Conservation (phyloP, 1,284 basidiomycete genomes). For the Fomitopsis betulina region DNA sequence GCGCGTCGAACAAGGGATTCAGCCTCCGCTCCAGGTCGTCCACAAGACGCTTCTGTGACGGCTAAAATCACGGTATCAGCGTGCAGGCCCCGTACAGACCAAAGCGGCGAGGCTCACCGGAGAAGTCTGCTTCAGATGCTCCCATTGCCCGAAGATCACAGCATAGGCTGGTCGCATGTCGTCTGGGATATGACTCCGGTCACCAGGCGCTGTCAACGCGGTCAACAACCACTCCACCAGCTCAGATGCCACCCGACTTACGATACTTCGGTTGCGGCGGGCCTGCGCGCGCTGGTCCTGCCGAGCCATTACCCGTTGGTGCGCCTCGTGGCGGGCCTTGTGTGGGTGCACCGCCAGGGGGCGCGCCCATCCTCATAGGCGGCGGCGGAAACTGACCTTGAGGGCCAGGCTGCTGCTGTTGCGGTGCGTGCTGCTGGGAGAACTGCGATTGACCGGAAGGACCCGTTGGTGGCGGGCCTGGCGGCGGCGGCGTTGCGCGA, state of each 20-base stretch:
- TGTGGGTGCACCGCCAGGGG: conserved; percentile 36
- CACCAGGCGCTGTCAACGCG: conserved; percentile 67
- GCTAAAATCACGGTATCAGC: conserved; percentile 33
- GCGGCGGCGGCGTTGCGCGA: conserved; percentile 39
- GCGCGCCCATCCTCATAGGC: conserved; percentile 29
- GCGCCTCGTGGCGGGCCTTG: conserved; percentile 37
- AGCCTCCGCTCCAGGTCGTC: conserved; percentile 89
- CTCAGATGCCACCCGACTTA: conserved; percentile 38
- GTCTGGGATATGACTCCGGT: conserved; percentile 87
- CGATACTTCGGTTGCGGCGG: conserved; percentile 80
- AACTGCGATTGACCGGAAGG: conserved; percentile 15
- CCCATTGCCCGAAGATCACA: conserved; percentile 59
- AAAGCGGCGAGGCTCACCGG: conserved; percentile 50
- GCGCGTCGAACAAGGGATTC: conserved; percentile 83
- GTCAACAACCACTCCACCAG: conserved; percentile 5
- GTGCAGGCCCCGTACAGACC: conserved; percentile 9
- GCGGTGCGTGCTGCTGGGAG: conserved; percentile 19
- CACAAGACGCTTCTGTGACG: conserved; percentile 79
- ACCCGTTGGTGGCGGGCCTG: conserved; percentile 16
- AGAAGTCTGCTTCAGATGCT: conserved; percentile 61
- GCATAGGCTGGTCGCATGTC: conserved; percentile 63
- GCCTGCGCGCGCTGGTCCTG: conserved; percentile 32
- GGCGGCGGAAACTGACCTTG: conserved; percentile 24
- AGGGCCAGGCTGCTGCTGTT: conserved; percentile 29
- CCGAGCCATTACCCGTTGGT: conserved; percentile 32